These are phyloP conservation scores for Fusarium sp. DNA, from an alignment of 2,329 filamentous ascomycete genomes.

Conservation along the genomic window DNA sequence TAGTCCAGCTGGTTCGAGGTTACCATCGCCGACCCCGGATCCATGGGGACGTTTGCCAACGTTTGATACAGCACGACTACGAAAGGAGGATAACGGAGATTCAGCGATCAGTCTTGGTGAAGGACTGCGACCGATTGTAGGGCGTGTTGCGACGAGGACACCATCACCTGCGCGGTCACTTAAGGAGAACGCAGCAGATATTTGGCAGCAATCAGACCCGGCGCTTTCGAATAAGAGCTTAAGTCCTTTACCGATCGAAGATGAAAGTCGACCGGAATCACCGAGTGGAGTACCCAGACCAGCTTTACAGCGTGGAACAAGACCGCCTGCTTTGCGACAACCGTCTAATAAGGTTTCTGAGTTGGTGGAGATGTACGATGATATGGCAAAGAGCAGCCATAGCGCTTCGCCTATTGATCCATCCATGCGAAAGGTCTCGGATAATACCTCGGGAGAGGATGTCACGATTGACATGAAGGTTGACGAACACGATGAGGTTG, in stretches of 20 bases:
- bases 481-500: neutral
- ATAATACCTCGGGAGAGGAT: conserved; percentile 6
- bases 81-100: conserved; percentile 43
- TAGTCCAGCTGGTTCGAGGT: conserved; percentile 42
- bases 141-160: conserved; percentile 21
- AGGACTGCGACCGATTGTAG: conserved; percentile 24
- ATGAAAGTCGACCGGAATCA: conserved; percentile 34
- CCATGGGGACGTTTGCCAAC: conserved; percentile 44
- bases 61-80: conserved; percentile 26
- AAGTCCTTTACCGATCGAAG: conserved; percentile 22
- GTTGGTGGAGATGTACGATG: conserved; percentile 64
- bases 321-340: conserved; percentile 40
- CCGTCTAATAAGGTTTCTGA: conserved; percentile 60
- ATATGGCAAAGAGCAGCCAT: conserved; percentile 49
- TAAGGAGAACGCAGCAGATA: conserved; percentile 35
- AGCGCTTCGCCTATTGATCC: conserved; percentile 41
- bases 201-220: conserved; percentile 30
- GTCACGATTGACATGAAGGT: neutral
- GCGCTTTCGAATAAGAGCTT: conserved; percentile 18
- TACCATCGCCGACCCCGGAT: conserved; percentile 46
- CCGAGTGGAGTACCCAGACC: conserved; percentile 29
- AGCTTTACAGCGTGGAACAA: conserved; percentile 25
- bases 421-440: conserved; percentile 24
- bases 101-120: conserved; percentile 48
- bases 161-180: conserved; percentile 19